Conservation (phyloP, 257 asterid genomes). For the Nicotiana paniculata region DNA sequence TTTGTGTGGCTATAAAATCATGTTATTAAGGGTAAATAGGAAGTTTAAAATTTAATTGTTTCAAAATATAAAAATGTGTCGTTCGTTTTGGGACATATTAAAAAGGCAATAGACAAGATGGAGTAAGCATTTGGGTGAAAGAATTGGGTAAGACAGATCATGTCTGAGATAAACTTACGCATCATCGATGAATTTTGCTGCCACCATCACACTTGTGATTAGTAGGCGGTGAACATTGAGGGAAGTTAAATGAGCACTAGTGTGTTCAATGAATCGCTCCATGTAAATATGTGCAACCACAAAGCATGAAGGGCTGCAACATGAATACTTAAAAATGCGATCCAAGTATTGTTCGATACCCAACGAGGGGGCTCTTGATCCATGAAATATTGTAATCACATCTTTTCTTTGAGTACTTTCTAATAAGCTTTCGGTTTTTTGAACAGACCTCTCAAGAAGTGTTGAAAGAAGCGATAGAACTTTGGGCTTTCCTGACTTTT, state of each 20-base stretch:
- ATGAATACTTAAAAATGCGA: slow-evolving; percentile 76
- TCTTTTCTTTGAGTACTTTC: slow-evolving; percentile 47
- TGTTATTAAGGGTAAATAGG: too few species aligned
- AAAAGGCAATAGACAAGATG: too few species aligned
- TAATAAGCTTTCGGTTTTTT: slow-evolving; percentile 48
- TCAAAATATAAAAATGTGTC: too few species aligned
- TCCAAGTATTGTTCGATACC: slow-evolving; percentile 66
- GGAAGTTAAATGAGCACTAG: slow-evolving; percentile 43
- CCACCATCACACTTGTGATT: slow-evolving; percentile 86
- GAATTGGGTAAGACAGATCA: background rate
- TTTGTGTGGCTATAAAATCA: too few species aligned
- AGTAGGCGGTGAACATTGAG: slow-evolving; percentile 81
- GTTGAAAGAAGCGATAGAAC: slow-evolving; percentile 53
- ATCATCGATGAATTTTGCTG: slow-evolving; percentile 89
- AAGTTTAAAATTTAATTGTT: too few species aligned
- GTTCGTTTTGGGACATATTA: too few species aligned
- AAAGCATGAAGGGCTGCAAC: slow-evolving; percentile 94
- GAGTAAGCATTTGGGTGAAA: background rate
- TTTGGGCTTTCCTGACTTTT: slow-evolving; percentile 49
- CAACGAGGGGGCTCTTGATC: slow-evolving; percentile 68
- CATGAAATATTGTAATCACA: slow-evolving; percentile 64
- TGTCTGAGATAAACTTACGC: slow-evolving; percentile 50
- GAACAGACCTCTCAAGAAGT: slow-evolving; percentile 59
- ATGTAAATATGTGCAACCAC: slow-evolving; percentile 65
- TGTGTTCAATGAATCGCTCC: slow-evolving; percentile 57